A percentile compares a stretch with the other conserved stretches of the same genome.
phyloP scores from a whole-genome alignment of 352 stramenopile genomes.

The Globisporangium alternatum region DNA sequence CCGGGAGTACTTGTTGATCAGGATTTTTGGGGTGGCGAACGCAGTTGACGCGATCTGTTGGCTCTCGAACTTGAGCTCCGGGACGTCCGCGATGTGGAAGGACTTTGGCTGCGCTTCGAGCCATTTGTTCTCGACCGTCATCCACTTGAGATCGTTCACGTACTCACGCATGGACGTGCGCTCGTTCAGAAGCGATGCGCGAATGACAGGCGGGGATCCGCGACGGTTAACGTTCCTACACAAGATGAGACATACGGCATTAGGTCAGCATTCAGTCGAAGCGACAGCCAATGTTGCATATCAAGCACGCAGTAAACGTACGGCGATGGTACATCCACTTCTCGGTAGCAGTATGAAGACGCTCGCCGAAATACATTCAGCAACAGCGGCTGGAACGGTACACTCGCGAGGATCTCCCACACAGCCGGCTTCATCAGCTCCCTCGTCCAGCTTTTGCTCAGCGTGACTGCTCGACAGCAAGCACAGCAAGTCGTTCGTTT shows the following conservation, averaged over 20 bases:
- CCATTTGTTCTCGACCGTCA: slow-evolving; percentile 72
- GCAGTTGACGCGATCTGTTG: slow-evolving; percentile 40
- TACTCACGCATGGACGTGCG: slow-evolving; percentile 86
- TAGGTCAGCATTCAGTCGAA: background rate
- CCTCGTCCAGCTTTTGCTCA: slow-evolving; percentile 71
- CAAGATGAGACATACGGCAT: background rate
- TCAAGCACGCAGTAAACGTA: slow-evolving; percentile 28
- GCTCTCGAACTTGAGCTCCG: slow-evolving; percentile 55
- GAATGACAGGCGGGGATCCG: slow-evolving; percentile 79
- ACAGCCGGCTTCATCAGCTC: slow-evolving; percentile 80
- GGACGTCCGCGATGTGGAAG: slow-evolving; percentile 44
- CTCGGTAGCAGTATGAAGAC: slow-evolving; percentile 84
- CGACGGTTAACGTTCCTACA: slow-evolving; percentile 84
- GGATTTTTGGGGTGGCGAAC: slow-evolving; percentile 67
- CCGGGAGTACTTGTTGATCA: slow-evolving; percentile 63
- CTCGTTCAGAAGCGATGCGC: slow-evolving; percentile 78
- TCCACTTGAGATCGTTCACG: slow-evolving; percentile 75
- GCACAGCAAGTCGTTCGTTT: background rate
- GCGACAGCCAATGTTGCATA: background rate
- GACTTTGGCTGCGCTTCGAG: slow-evolving; percentile 42
- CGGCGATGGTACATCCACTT: slow-evolving; percentile 83
- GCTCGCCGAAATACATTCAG: slow-evolving; percentile 82
- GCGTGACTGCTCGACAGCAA: slow-evolving; percentile 34
- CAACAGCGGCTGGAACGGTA: slow-evolving; percentile 74
- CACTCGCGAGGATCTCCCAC: slow-evolving; percentile 80